Evolutionary conservation across 805 yeast genomes (phyloP).

Genomic region (Monosporozyma siamensis): DNA sequence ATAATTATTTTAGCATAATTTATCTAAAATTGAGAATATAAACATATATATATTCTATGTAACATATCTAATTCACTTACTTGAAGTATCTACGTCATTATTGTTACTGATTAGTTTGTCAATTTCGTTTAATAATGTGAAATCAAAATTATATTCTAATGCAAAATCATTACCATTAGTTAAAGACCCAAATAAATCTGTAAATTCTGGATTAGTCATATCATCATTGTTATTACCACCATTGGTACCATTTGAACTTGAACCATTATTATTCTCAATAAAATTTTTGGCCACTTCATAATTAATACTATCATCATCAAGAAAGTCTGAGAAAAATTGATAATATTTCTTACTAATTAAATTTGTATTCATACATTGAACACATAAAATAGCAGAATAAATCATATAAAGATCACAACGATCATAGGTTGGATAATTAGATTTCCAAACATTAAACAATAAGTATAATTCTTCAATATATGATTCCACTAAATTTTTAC

Average conservation of each 20-base stretch:
- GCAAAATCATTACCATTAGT: constrained; percentile 26
- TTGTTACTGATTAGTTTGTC: constrained; percentile 20
- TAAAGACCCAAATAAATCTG: constrained; percentile 21
- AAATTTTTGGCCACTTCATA: constrained; percentile 24
- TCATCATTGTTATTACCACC: neutral
- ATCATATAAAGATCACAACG: constrained; percentile 23
- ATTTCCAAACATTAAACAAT: constrained; percentile 16
- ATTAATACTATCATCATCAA: constrained; percentile 17
- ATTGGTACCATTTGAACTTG: constrained; percentile 14
- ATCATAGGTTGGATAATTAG: constrained; percentile 14
- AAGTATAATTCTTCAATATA: constrained; percentile 20
- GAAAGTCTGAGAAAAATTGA: constrained; percentile 13
- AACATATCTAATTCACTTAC: too few relatives aligned
- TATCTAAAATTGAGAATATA: too few relatives aligned
- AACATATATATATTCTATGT: too few relatives aligned
- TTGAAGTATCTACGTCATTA: neutral
- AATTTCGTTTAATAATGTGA: constrained; percentile 24
- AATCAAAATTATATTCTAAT: constrained; percentile 26
- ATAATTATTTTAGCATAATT: too few relatives aligned
- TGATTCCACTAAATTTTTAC: constrained; percentile 17
- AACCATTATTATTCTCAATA: constrained; percentile 12
- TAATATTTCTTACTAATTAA: constrained; percentile 12
- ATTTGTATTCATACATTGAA: constrained; percentile 24
- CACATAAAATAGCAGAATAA: constrained; percentile 20
- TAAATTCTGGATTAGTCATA: constrained; percentile 10